Percentiles rank a stretch among this genome's conserved stretches.
These are phyloP conservation scores for Cryptosporidium sp. DNA, from an alignment of 169 alveolate genomes.

Conservation along the genomic window DNA sequence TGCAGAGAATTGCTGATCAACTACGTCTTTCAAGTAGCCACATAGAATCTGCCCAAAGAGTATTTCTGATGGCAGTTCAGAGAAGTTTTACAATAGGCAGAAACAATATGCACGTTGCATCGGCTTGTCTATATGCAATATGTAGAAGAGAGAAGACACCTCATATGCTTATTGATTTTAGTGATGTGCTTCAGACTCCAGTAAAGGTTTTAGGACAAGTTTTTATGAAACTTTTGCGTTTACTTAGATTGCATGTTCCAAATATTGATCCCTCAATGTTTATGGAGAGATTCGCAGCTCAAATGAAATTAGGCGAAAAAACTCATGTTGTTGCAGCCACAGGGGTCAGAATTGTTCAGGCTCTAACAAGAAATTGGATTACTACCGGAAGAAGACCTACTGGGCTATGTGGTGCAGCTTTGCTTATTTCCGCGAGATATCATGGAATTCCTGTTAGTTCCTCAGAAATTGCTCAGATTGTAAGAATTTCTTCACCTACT, in stretches of 20 bases:
- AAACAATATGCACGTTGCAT: conserved; percentile 92
- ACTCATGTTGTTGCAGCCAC: conserved; percentile 92
- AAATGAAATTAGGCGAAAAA: conserved; percentile 93
- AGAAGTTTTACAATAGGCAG: conserved; percentile 95
- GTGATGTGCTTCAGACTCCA: conserved; percentile 92
- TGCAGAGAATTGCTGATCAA: conserved; percentile 87
- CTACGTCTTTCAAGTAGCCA: conserved; percentile 86
- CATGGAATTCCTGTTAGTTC: conserved; percentile 92
- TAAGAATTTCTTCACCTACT: conserved; percentile 94
- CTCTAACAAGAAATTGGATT: conserved; percentile 98
- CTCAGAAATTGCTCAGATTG: conserved; percentile 91
- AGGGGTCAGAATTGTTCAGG: conserved; percentile 95
- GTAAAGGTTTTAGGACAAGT: conserved; percentile 90
- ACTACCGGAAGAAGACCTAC: conserved; percentile 98
- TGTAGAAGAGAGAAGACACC: conserved; percentile 95
- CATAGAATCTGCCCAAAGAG: conserved; percentile 91
- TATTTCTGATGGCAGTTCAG: conserved; percentile 93
- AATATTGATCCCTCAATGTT: conserved; percentile 95
- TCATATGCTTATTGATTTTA: conserved; percentile 93
- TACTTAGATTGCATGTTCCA: conserved; percentile 91
- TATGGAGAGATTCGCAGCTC: conserved; percentile 95
- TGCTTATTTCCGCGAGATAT: conserved; percentile 96
- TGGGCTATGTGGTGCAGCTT: conserved; percentile 99
- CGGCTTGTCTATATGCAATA: conserved; percentile 93
- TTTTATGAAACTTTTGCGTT: conserved; percentile 90